These are phyloP conservation scores for Ogataea angusta DNA, from an alignment of 805 yeast species.

Conservation along the genomic window DNA sequence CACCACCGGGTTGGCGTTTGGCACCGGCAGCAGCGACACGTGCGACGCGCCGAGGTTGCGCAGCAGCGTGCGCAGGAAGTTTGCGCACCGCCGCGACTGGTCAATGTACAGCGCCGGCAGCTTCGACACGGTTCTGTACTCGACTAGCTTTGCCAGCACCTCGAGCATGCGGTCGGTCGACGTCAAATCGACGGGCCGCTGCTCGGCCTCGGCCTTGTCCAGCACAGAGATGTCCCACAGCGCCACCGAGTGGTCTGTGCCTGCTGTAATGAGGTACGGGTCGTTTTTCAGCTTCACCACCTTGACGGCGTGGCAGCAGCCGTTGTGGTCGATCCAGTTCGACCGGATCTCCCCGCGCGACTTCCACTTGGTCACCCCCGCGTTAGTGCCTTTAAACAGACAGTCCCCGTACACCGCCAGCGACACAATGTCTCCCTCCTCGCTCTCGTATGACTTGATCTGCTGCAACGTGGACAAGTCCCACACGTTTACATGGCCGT, in stretches of 20 bases:
- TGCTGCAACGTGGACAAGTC: conserved; percentile 80
- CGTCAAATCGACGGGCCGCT: conserved; percentile 10
- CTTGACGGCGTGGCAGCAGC: conserved; percentile 56
- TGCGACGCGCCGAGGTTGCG: conserved; percentile 66
- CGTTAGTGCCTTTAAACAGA: conserved; percentile 59
- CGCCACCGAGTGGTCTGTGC: conserved; percentile 62
- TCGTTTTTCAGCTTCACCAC: conserved; percentile 39
- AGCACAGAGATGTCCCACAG: conserved; percentile 59
- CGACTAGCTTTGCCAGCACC: conserved; percentile 57
- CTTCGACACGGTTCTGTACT: conserved; percentile 76
- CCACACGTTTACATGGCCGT: conserved; percentile 78
- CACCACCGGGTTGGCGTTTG: conserved; percentile 81
- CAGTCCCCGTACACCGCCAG: conserved; percentile 54
- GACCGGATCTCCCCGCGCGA: conserved; percentile 42
- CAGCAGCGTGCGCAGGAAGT: conserved; percentile 59
- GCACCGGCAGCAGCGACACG: conserved; percentile 67
- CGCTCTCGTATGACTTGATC: conserved; percentile 42
- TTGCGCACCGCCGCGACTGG: conserved; percentile 86
- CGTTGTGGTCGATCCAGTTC: conserved; percentile 52
- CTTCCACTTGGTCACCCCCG: conserved; percentile 50
- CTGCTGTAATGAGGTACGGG: conserved; percentile 61
- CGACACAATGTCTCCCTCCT: conserved; percentile 55
- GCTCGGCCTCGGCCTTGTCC: conserved; percentile 11
- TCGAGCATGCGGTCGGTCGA: conserved; percentile 55
- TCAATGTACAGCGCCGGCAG: conserved; percentile 64